Evolutionary conservation across 1,139 yeast species (phyloP).

Genomic region (Saccharomycopsis hybrid): DNA sequence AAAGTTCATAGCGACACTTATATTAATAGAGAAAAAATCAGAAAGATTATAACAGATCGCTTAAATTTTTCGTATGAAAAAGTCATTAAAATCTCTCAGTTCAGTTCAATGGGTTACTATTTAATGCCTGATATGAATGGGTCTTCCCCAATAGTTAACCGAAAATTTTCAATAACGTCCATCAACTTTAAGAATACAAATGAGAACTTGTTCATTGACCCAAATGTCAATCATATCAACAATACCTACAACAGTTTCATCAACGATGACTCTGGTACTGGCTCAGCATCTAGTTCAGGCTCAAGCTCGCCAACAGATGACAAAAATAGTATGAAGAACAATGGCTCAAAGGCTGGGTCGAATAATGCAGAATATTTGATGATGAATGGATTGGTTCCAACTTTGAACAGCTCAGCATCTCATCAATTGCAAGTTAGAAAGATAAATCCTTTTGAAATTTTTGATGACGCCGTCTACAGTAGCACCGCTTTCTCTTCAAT

Average conservation of each 20-base stretch:
- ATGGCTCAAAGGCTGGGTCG: not conserved
- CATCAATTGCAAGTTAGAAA: conserved; percentile 32
- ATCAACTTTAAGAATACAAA: conserved; percentile 27
- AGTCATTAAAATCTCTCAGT: conserved; percentile 23
- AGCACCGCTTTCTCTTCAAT: conserved; percentile 32
- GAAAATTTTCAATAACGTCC: conserved; percentile 40
- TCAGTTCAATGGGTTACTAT: conserved; percentile 19
- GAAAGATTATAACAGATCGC: conserved; percentile 27
- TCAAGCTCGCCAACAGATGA: conserved; percentile 19
- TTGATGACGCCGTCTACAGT: conserved; percentile 71
- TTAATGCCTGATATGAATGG: conserved; percentile 34
- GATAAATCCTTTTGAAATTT: conserved; percentile 63
- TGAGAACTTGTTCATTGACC: conserved; percentile 13
- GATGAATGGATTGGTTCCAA: conserved; percentile 13
- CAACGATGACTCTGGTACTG: not conserved
- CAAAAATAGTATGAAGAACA: too few relatives aligned
- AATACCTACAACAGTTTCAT: conserved; percentile 2
- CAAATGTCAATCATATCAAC: conserved; percentile 18
- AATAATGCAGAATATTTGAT: too few relatives aligned
- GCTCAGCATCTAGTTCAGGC: conserved; percentile 18
- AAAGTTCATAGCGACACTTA: not conserved
- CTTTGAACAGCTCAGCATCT: not conserved
- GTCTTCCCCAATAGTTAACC: conserved; percentile 41
- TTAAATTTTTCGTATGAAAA: conserved; percentile 25
- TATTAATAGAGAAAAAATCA: conserved; percentile 25